Percentiles rank a stretch among this genome's conserved stretches.
phyloP scores from a whole-genome alignment of 2,329 filamentous ascomycete genomes.

The Fonsecaea monophora region DNA sequence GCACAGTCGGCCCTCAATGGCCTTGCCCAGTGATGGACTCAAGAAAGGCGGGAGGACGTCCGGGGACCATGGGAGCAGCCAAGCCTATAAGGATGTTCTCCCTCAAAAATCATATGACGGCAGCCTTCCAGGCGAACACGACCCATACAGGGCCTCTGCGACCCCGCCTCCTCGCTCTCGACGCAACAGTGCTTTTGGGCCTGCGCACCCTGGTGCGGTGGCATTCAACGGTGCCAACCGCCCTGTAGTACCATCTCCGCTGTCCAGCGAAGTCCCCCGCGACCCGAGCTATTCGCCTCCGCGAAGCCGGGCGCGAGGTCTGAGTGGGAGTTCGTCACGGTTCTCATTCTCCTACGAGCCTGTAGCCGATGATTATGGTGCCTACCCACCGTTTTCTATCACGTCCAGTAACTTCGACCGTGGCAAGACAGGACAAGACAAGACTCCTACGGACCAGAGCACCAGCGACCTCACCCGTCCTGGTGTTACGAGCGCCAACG shows the following conservation, averaged over 20 bases:
- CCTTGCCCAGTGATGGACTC: constrained; percentile 8
- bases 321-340: constrained; percentile 12
- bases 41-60: constrained; percentile 5
- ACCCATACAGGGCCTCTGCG: constrained; percentile 16
- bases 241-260: constrained; percentile 29
- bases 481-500: constrained; percentile 18
- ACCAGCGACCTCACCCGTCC: neutral
- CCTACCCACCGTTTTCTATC: constrained; percentile 3
- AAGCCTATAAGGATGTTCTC: constrained; percentile 18
- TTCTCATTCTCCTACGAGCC: constrained; percentile 13
- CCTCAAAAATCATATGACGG: neutral
- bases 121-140: neutral
- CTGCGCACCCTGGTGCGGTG: constrained; percentile 20
- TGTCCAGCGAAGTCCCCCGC: constrained; percentile 31
- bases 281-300: constrained; percentile 13
- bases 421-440: neutral
- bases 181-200: constrained; percentile 29
- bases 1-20: constrained; percentile 11
- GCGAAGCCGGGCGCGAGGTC: constrained; percentile 14
- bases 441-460: neutral
- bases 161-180: constrained; percentile 23
- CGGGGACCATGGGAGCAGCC: constrained; percentile 15
- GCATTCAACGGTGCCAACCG: constrained; percentile 28
- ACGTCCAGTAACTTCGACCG: neutral
- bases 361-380: constrained; percentile 6